Base-by-base conservation (phyloP, 257 asterid species). In the Scutellaria baicalensis region DNA sequence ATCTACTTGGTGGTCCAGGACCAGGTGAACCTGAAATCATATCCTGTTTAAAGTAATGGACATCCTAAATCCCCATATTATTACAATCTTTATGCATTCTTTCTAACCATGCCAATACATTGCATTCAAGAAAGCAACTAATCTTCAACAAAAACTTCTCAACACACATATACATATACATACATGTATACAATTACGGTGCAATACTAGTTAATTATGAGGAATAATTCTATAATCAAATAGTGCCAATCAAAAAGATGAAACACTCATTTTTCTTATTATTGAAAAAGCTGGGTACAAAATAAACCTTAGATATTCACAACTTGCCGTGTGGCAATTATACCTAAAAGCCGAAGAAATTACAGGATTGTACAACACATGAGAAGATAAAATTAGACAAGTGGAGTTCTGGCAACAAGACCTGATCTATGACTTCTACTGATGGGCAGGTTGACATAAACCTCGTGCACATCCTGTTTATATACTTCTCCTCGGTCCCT, bases 391-490 rank as follows among this genome's bases (percentile, higher is more conserved):
- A 20, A 56, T 73, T 82, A 93, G 79, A 85, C 96, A 6, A 33
- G 67, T 57, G 97, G 84, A 73, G 83, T 70, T 78, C 90, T 84
- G 64, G 82, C 38, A 45, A 74, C 81, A 54, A 81, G 87, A 77
- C 90, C 83, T 23, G 95, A 42, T 80, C 97, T 81, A 57, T 80
- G 89, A 73, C 93, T 84, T 83, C 97, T 84, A 75, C 95, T 91
- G 74, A 91, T 86, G 2, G 99, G 99, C 43, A 94, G 97, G 75
- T 88, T 89, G 63, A 85, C 96, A 59, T 91, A 94, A 59, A 94
- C 97, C 73, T 94, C 95, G 20, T 94, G 99, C 35, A 94, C 91
- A 4, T 89, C 96, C 71, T 86, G 96, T 69, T 89, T 91, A 60
- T 80, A 82, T 21, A 89, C 97, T 79, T 94, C 97, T 4, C 96